Conservation (phyloP, 2,329 filamentous ascomycete species). For the Exophiala sp. region DNA sequence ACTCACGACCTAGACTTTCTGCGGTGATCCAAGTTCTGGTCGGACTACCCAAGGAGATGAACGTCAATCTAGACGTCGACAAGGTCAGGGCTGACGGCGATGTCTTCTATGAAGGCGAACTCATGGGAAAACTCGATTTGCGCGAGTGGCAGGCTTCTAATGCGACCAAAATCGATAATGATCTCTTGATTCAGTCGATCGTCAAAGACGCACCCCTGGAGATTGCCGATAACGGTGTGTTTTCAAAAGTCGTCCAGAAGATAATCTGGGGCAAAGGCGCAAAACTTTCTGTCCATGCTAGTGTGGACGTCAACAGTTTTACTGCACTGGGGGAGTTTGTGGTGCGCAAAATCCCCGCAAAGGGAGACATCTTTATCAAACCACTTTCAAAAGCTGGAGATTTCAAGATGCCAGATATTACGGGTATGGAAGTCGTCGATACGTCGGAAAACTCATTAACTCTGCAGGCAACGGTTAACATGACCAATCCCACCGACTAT, state of each 20-base stretch:
- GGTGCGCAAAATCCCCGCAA: constrained; percentile 75
- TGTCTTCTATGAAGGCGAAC: constrained; percentile 71
- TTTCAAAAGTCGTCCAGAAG: constrained; percentile 75
- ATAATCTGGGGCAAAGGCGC: constrained; percentile 70
- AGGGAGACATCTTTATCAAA: constrained; percentile 86
- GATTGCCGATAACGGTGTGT: constrained; percentile 74
- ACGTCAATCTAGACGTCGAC: constrained; percentile 76
- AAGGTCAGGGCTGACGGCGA: constrained; percentile 73
- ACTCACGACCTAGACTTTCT: constrained; percentile 74
- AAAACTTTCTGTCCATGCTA: constrained; percentile 70
- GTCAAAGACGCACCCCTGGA: constrained; percentile 77
- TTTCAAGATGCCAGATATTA: constrained; percentile 61
- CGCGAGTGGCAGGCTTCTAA: constrained; percentile 79
- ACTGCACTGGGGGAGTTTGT: constrained; percentile 79
- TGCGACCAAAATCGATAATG: constrained; percentile 64
- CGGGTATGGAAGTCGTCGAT: constrained; percentile 67
- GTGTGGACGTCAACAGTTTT: constrained; percentile 76
- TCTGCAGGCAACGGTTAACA: constrained; percentile 69
- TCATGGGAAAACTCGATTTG: constrained; percentile 78
- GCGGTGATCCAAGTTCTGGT: constrained; percentile 78
- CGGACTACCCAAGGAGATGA: constrained; percentile 77
- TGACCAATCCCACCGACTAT: constrained; percentile 89
- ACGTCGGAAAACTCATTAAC: constrained; percentile 69
- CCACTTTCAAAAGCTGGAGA: constrained; percentile 49
- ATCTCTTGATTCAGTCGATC: constrained; percentile 69